Evolutionary conservation across 768 basidiomycete genomes (phyloP).

Genomic region (Termitomyces eurrhizus): DNA sequence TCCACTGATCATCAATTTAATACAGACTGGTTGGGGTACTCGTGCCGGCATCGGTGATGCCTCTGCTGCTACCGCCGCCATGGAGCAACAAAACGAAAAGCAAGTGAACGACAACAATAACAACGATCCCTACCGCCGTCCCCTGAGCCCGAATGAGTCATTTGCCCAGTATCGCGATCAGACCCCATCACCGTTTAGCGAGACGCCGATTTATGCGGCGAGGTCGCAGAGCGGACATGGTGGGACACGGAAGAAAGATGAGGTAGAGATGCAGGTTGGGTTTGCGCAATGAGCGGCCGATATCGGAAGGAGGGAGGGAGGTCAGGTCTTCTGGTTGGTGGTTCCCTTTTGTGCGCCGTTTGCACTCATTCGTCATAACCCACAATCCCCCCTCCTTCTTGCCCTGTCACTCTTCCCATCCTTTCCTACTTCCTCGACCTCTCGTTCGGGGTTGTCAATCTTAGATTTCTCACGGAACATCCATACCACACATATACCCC

Average conservation of each 20-base stretch:
- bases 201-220: conserved; percentile 22
- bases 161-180: conserved; percentile 27
- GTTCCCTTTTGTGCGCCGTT: background rate
- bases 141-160: conserved; percentile 12
- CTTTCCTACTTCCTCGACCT: background rate
- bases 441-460: conserved; percentile 1
- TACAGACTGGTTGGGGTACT: conserved; percentile 91
- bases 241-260: conserved; percentile 22
- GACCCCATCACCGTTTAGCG: conserved; percentile 23
- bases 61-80: conserved; percentile 68
- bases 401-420: too few relatives aligned
- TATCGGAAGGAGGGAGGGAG: background rate
- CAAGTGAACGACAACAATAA: conserved; percentile 26
- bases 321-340: background rate
- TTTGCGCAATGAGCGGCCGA: conserved; percentile 25
- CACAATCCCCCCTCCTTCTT: background rate
- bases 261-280: conserved; percentile 34
- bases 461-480: conserved; percentile 9
- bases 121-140: conserved; percentile 25
- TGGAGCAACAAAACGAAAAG: conserved; percentile 39
- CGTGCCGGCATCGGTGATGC: conserved; percentile 89
- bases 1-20: background rate
- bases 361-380: background rate
- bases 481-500: conserved; percentile 5
- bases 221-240: conserved; percentile 13